Evolutionary conservation across 495 filamentous ascomycete genomes (phyloP), one percentile per base, ranked within the genome.

Genomic region (Hyaloscypha bicolor): DNA sequence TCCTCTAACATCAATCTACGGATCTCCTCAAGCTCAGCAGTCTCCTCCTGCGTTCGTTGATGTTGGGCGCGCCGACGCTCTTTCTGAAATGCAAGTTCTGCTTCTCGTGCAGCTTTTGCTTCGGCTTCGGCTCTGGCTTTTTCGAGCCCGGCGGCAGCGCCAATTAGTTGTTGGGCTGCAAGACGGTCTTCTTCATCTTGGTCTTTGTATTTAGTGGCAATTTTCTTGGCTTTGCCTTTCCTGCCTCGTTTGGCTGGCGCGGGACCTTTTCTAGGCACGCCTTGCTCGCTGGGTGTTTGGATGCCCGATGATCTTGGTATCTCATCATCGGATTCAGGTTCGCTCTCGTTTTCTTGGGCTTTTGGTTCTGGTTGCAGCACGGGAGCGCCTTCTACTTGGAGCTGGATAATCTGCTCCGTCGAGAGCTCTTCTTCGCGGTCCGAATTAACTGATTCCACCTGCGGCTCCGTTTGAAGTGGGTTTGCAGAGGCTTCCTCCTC

Each of bases 181-280:
- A 84, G 86, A 51, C 93, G 91, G 69, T 99, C 95, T 73, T 95
- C 93, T 21, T 96, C 93, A 72, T 97, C 93, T 83, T 99, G 95
- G 72, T 96, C 83, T 37, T 92, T 93, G 76, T 99, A 99, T 78
- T 97, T 98, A 56, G 85, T 78, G 31, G 93, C 92, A 0, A 91
- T 86, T 73, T 96, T 97, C 80, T 95, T 97, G 55, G 87, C 86
- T 74, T 97, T 99, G 55, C 82, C 84, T 64, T 86, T 88, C 77
- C 96, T 94, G 45, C 93, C 95, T 31, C 94, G 92, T 48, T 90
- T 87, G 37, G 77, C 77, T 39, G 74, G 64, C 68, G 69, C 70
- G 59, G 79, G 75, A 1, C 60, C 71, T 76, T 85, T 80, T 52
- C 77, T 68, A 12, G 75, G 60, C 31, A 68, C 64, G 37, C 62